A percentile compares a stretch with the other conserved stretches of the same genome.
These are phyloP conservation scores for Syzygium aqueum DNA, from an alignment of 345 rosid species.

Conservation along the genomic window DNA sequence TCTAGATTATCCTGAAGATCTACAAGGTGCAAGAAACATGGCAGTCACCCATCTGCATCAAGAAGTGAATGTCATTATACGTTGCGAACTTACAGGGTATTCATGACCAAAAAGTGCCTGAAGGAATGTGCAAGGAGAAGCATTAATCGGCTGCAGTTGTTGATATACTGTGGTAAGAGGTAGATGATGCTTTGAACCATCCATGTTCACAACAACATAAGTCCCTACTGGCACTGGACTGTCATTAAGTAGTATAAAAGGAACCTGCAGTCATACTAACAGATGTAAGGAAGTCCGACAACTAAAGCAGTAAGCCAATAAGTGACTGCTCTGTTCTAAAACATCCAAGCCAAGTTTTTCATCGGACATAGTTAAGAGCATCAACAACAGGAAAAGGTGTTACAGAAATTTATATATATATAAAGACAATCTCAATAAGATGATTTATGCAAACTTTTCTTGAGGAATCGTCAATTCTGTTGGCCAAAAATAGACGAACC, in stretches of 20 bases:
- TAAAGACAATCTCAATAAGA: neutral
- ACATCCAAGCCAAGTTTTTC: neutral
- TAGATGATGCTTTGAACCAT: constrained; percentile 53
- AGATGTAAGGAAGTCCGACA: neutral
- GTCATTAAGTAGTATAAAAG: constrained; percentile 60
- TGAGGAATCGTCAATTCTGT: neutral
- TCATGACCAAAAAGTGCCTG: constrained; percentile 71
- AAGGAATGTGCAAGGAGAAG: constrained; percentile 70
- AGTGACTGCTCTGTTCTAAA: neutral
- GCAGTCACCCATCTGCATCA: neutral
- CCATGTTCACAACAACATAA: constrained; percentile 59
- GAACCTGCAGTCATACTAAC: constrained; percentile 37
- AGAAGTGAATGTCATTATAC: neutral
- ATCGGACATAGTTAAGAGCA: too few relatives aligned
- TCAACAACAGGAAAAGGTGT: neutral
- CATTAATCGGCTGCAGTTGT: constrained; percentile 55
- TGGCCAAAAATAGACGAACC: neutral
- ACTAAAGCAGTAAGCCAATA: neutral
- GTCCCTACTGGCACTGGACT: constrained; percentile 32
- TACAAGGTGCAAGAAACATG: neutral
- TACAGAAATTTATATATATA: too few relatives aligned
- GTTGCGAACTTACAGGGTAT: constrained; percentile 42
- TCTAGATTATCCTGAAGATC: neutral
- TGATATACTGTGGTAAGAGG: constrained; percentile 73
- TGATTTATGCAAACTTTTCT: neutral